phyloP scores from a whole-genome alignment of 2,329 filamentous ascomycete genomes.

The Cadophora sp. region DNA sequence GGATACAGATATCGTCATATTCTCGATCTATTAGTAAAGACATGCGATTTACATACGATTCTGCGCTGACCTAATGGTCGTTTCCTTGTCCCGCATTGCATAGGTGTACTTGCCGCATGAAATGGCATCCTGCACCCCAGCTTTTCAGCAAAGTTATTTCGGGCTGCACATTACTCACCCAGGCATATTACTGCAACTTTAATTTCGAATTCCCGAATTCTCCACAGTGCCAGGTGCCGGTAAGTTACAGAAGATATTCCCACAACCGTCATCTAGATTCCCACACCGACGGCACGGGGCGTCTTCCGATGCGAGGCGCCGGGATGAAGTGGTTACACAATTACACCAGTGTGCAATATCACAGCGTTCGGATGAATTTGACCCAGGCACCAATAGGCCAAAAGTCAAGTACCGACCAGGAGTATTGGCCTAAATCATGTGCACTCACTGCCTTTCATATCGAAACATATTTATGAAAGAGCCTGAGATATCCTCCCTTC shows the following conservation, averaged over 20 bases:
- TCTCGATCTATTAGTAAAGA: background rate
- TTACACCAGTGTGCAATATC: background rate
- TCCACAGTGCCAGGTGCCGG: background rate
- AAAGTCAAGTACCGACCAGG: too few relatives aligned
- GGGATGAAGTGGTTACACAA: background rate
- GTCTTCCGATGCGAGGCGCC: background rate
- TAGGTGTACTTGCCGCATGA: background rate
- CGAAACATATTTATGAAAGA: background rate
- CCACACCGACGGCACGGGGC: slow-evolving; percentile 1
- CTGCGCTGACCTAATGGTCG: background rate
- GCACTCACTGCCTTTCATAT: background rate
- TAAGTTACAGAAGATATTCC: background rate
- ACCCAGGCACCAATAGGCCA: background rate
- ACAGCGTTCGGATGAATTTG: background rate
- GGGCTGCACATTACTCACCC: background rate
- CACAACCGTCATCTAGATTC: background rate
- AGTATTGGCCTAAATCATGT: background rate
- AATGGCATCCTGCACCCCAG: slow-evolving; percentile 13
- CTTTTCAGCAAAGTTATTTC: background rate
- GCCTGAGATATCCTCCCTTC: background rate
- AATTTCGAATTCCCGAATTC: background rate
- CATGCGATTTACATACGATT: background rate
- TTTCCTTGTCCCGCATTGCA: background rate
- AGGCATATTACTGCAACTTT: background rate
- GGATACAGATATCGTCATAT: slow-evolving; percentile 2